phyloP scores from a whole-genome alignment of 2,329 filamentous ascomycete genomes.

The Venturia carpophila region DNA sequence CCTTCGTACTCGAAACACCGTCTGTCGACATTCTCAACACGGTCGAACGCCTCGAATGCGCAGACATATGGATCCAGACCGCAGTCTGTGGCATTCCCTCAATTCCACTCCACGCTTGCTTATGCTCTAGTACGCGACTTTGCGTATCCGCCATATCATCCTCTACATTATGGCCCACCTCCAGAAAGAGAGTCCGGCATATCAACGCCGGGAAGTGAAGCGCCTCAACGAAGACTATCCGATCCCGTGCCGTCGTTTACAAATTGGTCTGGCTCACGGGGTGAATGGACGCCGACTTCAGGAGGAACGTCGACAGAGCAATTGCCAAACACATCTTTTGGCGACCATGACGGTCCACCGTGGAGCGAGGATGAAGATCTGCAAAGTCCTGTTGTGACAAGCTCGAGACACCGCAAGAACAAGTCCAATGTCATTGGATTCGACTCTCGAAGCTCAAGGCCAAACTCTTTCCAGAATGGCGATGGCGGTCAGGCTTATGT shows the following conservation, averaged over 20 bases:
- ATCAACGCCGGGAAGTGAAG: constrained; percentile 78
- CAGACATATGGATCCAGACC: constrained; percentile 57
- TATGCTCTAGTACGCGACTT: constrained; percentile 95
- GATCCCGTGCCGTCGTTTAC: constrained; percentile 57
- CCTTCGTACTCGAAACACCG: constrained; percentile 75
- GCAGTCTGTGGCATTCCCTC: constrained; percentile 70
- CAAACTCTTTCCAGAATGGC: constrained; percentile 40
- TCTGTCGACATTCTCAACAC: constrained; percentile 60
- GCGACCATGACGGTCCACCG: constrained; percentile 66
- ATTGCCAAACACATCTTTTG: constrained; percentile 74
- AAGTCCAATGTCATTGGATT: constrained; percentile 42
- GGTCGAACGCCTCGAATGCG: constrained; percentile 16
- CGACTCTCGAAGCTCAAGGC: constrained; percentile 31
- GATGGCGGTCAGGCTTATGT: constrained; percentile 69
- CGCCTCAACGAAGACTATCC: constrained; percentile 64
- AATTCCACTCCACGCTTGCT: constrained; percentile 75
- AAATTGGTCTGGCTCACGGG: constrained; percentile 52
- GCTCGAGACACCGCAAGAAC: constrained; percentile 76
- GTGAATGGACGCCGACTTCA: constrained; percentile 9
- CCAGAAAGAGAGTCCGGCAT: constrained; percentile 67
- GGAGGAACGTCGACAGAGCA: constrained; percentile 47
- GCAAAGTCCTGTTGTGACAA: constrained; percentile 78
- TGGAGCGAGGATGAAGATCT: constrained; percentile 96
- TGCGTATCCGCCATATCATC: constrained; percentile 75
- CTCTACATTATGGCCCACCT: constrained; percentile 89